Base-by-base conservation (phyloP, 345 rosid genomes). In the Syzygium grande region DNA sequence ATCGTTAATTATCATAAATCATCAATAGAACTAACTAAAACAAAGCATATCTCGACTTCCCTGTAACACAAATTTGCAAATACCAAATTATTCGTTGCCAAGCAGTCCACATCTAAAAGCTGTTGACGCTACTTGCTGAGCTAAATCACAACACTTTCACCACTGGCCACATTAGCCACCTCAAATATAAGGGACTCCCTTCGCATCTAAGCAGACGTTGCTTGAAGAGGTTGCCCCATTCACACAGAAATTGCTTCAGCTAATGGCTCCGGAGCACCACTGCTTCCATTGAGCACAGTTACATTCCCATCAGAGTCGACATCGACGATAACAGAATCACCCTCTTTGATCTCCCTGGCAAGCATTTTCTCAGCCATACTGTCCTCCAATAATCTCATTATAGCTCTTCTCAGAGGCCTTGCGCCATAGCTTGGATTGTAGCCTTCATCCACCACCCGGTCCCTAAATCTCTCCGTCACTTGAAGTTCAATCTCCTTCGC, bases 361-460 rank as follows among this genome's bases (percentile, higher is more conserved):
- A 98, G 99, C 99, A 98, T 96, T 90, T 98, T 98, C 96, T 98
- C 99, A 4, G 99, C 99, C 99, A 98, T 94, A 88, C 96, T 94
- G 90, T 98, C 99, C 89, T 98, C 99, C 65, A 98, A 91, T 30
- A 97, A 95, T 90, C 98, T 94, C 99, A 96, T 97, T 2, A 98
- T 95, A 34, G 99, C 99, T 90, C 99, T 93, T 91, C 99, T 93
- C 84, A 98, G 90, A 78, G 99, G 99, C 92, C 99, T 94, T 1
- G 99, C 99, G 4, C 99, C 99, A 25, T 98, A 98, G 88, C 98
- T 96, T 8, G 99, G 99, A 84, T 98, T 94, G 54, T 94, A 98
- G 22, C 99, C 99, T 94, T 98, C 99, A 4, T 98, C 95, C 1
- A 97, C 99, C 85, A 98, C 99, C 91, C 96, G 91, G 77, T 97